Percentiles rank a stretch among this genome's conserved stretches.
Conservation (phyloP, 176 grass and related monocot species). For the Alopecurus myosuroides region DNA sequence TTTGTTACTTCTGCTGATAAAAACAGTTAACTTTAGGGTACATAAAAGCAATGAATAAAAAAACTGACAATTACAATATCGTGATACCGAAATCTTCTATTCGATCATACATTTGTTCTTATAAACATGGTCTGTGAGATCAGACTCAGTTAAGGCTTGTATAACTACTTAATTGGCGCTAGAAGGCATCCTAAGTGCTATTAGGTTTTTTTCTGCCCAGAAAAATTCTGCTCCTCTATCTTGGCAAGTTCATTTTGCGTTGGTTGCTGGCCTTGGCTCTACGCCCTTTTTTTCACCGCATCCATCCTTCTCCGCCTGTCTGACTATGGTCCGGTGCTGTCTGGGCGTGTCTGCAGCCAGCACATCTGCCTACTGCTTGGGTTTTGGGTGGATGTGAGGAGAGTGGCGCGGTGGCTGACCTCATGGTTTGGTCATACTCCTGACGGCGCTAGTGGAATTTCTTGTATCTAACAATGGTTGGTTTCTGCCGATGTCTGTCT, state of each 20-base stretch:
- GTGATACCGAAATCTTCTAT: not conserved
- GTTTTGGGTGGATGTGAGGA: not conserved
- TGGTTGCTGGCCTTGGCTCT: not conserved
- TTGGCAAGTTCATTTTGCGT: not conserved
- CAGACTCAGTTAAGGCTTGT: not conserved
- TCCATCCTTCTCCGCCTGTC: not conserved
- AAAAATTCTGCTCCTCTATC: not conserved
- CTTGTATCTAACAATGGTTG: not conserved
- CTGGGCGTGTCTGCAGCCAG: not conserved
- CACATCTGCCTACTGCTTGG: not conserved
- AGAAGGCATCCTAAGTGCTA: not conserved
- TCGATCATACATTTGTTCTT: not conserved
- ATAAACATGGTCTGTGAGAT: not conserved
- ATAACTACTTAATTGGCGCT: not conserved
- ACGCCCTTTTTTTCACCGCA: not conserved
- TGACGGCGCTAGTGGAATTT: not conserved
- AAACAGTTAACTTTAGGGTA: not conserved
- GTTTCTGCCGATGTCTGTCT: not conserved
- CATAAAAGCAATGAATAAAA: not conserved
- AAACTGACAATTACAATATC: not conserved
- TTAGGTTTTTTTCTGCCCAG: not conserved
- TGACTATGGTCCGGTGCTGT: not conserved
- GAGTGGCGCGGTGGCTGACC: not conserved
- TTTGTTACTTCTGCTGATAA: not conserved
- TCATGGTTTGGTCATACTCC: not conserved